phyloP scores from a whole-genome alignment of 2,329 filamentous ascomycete species.

The Bipolaris oryzae region DNA sequence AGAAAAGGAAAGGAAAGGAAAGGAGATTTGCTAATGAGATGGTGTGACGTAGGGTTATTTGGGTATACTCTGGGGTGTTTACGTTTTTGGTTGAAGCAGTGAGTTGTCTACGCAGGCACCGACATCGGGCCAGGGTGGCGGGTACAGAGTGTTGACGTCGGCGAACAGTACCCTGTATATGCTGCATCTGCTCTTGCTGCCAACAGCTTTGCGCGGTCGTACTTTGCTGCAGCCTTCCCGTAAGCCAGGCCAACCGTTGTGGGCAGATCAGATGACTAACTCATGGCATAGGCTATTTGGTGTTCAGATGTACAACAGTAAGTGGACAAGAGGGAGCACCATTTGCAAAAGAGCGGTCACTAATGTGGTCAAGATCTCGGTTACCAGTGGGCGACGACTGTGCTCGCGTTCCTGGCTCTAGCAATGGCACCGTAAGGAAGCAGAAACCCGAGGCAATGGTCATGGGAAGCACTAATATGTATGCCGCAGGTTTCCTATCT shows the following conservation, averaged over 20 bases:
- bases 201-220: slow-evolving; percentile 57
- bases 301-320: slow-evolving; percentile 60
- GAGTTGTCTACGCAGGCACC: slow-evolving; percentile 33
- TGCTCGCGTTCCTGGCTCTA: slow-evolving; percentile 57
- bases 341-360: slow-evolving; percentile 53
- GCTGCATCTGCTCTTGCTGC: slow-evolving; percentile 58
- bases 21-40: slow-evolving; percentile 45
- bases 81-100: slow-evolving; percentile 77
- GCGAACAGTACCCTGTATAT: slow-evolving; percentile 55
- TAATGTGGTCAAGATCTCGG: slow-evolving; percentile 51
- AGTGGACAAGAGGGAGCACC: slow-evolving; percentile 41
- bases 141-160: slow-evolving; percentile 31
- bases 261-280: slow-evolving; percentile 7
- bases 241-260: slow-evolving; percentile 22
- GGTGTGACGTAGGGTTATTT: slow-evolving; percentile 64
- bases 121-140: slow-evolving; percentile 30
- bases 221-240: slow-evolving; percentile 56
- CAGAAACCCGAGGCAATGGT: slow-evolving; percentile 30
- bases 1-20: no score
- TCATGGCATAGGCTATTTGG: slow-evolving; percentile 43
- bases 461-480: slow-evolving; percentile 41
- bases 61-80: slow-evolving; percentile 84
- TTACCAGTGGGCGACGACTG: slow-evolving; percentile 57
- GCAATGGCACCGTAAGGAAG: slow-evolving; percentile 54
- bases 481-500: slow-evolving; percentile 49